These are phyloP conservation scores for Polytrichum formosum DNA, from an alignment of 225 moss, liverwort and hornwort genomes.

Conservation along the genomic window DNA sequence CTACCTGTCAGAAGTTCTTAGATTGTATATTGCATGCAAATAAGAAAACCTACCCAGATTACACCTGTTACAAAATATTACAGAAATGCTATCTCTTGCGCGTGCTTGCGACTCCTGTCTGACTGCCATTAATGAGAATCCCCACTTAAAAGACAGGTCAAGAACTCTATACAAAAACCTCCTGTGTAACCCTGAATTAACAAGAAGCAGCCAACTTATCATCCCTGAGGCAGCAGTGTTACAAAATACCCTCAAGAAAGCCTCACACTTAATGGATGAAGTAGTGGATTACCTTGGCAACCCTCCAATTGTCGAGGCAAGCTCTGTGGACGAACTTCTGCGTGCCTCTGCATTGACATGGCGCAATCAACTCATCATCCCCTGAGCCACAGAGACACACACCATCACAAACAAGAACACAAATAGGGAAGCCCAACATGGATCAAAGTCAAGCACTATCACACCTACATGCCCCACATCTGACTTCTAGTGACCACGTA, in stretches of 20 bases:
- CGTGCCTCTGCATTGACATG: slow-evolving; percentile 83
- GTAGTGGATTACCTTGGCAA: slow-evolving; percentile 59
- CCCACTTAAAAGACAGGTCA: too few species aligned
- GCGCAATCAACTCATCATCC: slow-evolving; percentile 76
- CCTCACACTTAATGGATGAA: background rate
- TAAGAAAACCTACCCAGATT: too few species aligned
- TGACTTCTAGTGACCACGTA: background rate
- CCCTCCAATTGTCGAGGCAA: slow-evolving; percentile 92
- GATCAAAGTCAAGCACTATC: background rate
- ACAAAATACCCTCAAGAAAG: background rate
- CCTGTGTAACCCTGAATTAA: too few species aligned
- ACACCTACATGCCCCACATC: background rate
- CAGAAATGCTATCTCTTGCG: too few species aligned
- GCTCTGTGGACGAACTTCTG: slow-evolving; percentile 85
- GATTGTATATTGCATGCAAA: too few species aligned
- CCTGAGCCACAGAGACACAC: slow-evolving; percentile 31
- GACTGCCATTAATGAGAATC: too few species aligned
- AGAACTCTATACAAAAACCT: too few species aligned
- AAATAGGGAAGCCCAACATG: slow-evolving; percentile 9
- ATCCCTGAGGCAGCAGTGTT: background rate
- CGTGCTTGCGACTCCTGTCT: too few species aligned
- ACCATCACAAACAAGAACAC: slow-evolving; percentile 5
- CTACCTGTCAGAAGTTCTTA: too few species aligned
- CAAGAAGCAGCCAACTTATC: slow-evolving; percentile 1
- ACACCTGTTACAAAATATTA: too few species aligned